Evolutionary conservation across 1,139 yeast genomes (phyloP), one percentile per base, ranked within the genome.

Genomic region (Tardiomyces blankii): DNA sequence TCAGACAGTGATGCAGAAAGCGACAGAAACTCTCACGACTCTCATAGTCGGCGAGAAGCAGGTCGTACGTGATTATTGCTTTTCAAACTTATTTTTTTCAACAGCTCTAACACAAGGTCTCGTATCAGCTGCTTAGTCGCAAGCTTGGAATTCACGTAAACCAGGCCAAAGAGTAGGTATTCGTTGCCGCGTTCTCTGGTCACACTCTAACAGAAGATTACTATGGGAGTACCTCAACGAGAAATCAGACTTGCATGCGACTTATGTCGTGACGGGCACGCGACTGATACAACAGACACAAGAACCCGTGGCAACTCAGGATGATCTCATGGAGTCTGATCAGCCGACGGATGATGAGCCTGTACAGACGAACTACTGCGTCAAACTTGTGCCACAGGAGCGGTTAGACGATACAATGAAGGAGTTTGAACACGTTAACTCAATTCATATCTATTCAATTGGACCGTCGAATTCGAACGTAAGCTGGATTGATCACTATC

Each of bases 61-160:
- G 19, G 19, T 35, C 19, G 18, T 35, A 35, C n/a, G 18, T 35
- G 19, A 8, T 5, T 4, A 7, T 7, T 21, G 25, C 25, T 7
- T 21, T 21, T 21, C n/a, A n/a, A n/a, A n/a, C n/a, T n/a, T n/a
- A n/a, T n/a, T n/a, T n/a, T n/a, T n/a, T 14, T 7, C 16, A 32
- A 32, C 6, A 9, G 11, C 7, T 39, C 28, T 39, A 46, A 14
- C 47, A 44, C 25, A 47, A 59, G 56, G 52, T 60, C 8, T 54
- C 64, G 16, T 60, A 54, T 42, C 51, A 58, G 11, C 48, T 60
- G 35, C 51, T 62, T 27, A 56, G 65, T 40, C 53, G 65, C 25
- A 48, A 49, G 44, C 46, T 51, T 14, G 47, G 49, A 14, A 45
- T 58, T 13, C 58, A 57, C 40, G 55, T 53, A 9, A 47, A 54